phyloP scores from a whole-genome alignment of 2,329 filamentous ascomycete species.

The Clarireedia monteithiana region DNA sequence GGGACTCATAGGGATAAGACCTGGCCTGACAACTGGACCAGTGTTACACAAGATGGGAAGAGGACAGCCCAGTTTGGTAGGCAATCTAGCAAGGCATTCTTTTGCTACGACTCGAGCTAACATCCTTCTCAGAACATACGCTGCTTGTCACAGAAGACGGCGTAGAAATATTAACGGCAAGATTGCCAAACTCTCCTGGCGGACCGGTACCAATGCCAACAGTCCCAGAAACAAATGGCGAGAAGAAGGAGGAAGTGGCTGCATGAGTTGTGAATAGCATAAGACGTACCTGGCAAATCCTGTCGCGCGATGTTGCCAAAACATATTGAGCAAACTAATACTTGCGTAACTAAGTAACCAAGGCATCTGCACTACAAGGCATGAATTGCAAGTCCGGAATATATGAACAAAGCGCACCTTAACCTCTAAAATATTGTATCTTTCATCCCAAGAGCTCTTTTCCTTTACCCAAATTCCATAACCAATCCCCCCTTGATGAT shows the following conservation, averaged over 20 bases:
- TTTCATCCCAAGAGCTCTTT: no score
- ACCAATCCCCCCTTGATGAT: background rate
- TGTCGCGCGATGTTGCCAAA: background rate
- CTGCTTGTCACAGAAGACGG: conserved; percentile 76
- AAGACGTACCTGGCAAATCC: background rate
- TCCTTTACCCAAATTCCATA: background rate
- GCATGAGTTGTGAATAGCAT: background rate
- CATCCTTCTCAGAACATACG: conserved; percentile 58
- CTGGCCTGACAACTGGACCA: conserved; percentile 99
- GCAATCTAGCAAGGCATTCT: conserved; percentile 24
- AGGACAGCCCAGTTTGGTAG: conserved; percentile 86
- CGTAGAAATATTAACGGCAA: conserved; percentile 73
- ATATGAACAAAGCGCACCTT: background rate
- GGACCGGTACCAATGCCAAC: conserved; percentile 47
- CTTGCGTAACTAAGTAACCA: background rate
- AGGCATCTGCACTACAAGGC: background rate
- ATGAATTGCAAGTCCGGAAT: background rate
- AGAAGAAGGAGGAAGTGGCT: conserved; percentile 4
- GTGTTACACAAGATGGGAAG: conserved; percentile 83
- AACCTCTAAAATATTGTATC: no score
- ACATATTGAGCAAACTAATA: background rate
- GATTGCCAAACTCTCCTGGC: conserved; percentile 56
- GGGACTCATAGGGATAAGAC: conserved; percentile 89
- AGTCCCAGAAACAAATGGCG: conserved; percentile 14
- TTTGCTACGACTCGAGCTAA: conserved; percentile 12